A percentile compares a stretch with the other conserved stretches of the same genome.
Evolutionary conservation across 169 alveolate species (phyloP).

Genomic region (Plasmodium knowlesi): DNA sequence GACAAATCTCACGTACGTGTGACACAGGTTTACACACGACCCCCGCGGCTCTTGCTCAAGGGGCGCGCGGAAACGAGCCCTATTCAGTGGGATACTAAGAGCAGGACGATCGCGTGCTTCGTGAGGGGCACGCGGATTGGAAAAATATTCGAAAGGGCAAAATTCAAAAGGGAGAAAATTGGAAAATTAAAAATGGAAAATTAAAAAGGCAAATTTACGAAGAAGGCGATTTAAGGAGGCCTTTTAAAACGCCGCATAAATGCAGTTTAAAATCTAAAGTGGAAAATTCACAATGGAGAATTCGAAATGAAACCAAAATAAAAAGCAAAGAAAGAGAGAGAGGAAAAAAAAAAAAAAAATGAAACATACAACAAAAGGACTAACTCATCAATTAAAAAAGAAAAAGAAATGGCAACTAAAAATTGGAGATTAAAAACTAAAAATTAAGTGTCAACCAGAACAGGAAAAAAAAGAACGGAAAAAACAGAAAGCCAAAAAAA

Average conservation of each 20-base stretch:
- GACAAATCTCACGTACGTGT: not conserved
- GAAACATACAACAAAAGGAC: not conserved
- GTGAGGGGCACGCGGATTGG: not conserved
- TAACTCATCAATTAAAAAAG: not conserved
- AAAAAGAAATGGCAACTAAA: not conserved
- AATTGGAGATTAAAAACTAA: not conserved
- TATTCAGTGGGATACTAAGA: not conserved
- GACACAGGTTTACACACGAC: not conserved
- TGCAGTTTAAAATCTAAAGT: not conserved
- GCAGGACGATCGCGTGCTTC: not conserved
- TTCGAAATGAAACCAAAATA: not conserved
- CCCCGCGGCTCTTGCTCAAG: not conserved
- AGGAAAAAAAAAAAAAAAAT: not conserved
- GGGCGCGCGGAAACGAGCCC: not conserved
- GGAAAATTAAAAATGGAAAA: not conserved
- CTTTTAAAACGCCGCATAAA: not conserved
- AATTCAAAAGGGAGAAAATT: not conserved
- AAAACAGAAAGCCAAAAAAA: not conserved
- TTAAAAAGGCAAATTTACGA: not conserved
- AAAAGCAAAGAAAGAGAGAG: not conserved
- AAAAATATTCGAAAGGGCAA: not conserved
- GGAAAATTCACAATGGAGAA: not conserved
- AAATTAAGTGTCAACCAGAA: not conserved
- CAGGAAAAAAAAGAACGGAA: not conserved
- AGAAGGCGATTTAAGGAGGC: not conserved